A percentile compares a stretch with the other conserved stretches of the same genome.
phyloP scores from a whole-genome alignment of 192 early-diverging fungal species.

The Oehlia diaphana region DNA sequence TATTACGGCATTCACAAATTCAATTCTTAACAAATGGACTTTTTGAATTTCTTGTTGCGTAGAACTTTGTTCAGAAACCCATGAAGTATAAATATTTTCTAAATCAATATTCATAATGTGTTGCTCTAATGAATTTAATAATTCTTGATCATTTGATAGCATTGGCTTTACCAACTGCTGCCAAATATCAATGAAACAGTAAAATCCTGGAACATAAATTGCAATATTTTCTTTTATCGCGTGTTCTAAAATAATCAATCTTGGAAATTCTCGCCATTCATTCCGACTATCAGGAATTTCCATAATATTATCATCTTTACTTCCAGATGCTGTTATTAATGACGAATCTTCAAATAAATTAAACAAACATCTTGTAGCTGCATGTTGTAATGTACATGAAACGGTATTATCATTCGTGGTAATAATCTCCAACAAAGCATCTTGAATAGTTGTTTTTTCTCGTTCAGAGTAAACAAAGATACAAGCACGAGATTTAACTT shows the following conservation, averaged over 20 bases:
- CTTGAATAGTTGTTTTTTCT: slow-evolving; percentile 17
- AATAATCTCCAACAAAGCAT: slow-evolving; percentile 15
- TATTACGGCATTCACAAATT: not conserved
- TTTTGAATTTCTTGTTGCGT: not conserved
- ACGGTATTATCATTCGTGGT: not conserved
- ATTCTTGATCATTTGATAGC: not conserved
- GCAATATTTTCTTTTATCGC: slow-evolving; percentile 31
- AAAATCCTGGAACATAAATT: slow-evolving; percentile 29
- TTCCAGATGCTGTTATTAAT: not conserved
- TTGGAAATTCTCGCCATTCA: slow-evolving; percentile 9
- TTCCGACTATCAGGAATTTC: not conserved
- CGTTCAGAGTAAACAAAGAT: slow-evolving; percentile 24
- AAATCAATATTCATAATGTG: slow-evolving; percentile 3
- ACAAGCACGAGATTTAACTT: slow-evolving; percentile 10
- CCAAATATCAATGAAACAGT: slow-evolving; percentile 21
- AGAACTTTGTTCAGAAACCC: not conserved
- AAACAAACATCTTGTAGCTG: slow-evolving; percentile 15
- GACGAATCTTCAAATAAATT: slow-evolving; percentile 27
- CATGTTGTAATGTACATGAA: not conserved
- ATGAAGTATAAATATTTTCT: not conserved
- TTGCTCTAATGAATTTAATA: not conserved
- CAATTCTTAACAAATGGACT: not conserved
- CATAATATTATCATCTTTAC: too few species aligned
- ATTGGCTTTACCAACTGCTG: not conserved
- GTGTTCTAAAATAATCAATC: slow-evolving; percentile 25